These are phyloP conservation scores for Scheffersomyces lignicola DNA, from an alignment of 1,139 yeast species.

Conservation along the genomic window DNA sequence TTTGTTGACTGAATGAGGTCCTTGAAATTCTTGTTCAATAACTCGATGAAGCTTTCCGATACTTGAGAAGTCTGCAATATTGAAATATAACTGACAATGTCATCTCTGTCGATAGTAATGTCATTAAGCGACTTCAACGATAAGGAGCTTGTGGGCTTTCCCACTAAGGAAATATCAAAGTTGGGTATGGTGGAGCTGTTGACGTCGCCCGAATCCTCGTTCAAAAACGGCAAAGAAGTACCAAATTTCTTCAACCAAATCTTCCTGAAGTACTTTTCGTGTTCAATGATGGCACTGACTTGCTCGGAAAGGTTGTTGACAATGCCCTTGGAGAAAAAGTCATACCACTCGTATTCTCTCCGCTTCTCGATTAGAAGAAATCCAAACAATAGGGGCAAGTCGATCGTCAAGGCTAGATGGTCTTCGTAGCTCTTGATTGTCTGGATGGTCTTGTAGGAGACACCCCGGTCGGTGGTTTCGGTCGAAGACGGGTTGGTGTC, in stretches of 20 bases:
- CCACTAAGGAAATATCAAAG: constrained; percentile 42
- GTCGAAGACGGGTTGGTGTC: constrained; percentile 7
- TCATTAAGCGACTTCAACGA: constrained; percentile 22
- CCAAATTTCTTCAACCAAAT: constrained; percentile 70
- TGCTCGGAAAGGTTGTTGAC: constrained; percentile 58
- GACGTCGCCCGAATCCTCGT: constrained; percentile 13
- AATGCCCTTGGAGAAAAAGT: constrained; percentile 50
- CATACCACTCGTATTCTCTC: constrained; percentile 69
- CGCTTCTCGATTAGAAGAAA: constrained; percentile 67
- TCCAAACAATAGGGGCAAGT: constrained; percentile 81
- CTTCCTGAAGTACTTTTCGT: constrained; percentile 56
- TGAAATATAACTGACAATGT: constrained; percentile 37
- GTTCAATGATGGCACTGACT: constrained; percentile 55
- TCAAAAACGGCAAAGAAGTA: constrained; percentile 36
- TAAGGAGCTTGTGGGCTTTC: constrained; percentile 13
- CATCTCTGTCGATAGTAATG: constrained; percentile 37
- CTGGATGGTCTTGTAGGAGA: constrained; percentile 25
- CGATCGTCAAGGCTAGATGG: constrained; percentile 57
- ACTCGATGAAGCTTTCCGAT: constrained; percentile 29
- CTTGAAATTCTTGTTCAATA: constrained; percentile 48
- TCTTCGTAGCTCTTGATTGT: constrained; percentile 43
- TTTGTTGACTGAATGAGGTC: constrained; percentile 44
- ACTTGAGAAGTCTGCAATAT: constrained; percentile 23
- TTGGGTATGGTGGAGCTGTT: constrained; percentile 30
- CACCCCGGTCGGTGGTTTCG: constrained; percentile 3